Conservation (phyloP, 164 flowering plant genomes). For the Liquidambar formosana region DNA sequence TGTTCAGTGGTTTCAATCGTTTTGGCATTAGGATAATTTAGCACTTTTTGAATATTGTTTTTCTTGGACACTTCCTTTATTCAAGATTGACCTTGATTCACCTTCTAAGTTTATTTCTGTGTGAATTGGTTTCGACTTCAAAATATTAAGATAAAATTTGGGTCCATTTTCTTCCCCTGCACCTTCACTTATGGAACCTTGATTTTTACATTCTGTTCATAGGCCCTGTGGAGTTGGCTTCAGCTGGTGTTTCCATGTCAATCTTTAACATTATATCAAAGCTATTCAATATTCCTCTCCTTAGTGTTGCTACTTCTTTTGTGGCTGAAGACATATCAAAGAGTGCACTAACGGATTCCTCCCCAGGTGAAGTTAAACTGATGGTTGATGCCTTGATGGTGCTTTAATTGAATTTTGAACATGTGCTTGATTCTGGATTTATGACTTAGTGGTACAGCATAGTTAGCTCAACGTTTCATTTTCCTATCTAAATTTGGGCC, state of each 20-base stretch:
- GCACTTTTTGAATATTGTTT: too few relatives aligned
- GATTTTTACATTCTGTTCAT: conserved; percentile 9
- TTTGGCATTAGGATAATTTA: too few relatives aligned
- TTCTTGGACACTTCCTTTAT: too few relatives aligned
- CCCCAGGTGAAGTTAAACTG: conserved; percentile 45
- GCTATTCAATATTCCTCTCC: conserved; percentile 94
- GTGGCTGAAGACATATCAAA: conserved; percentile 91
- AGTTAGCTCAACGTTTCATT: background rate
- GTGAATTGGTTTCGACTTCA: too few relatives aligned
- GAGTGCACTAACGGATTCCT: conserved; percentile 28
- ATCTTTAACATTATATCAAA: conserved; percentile 87
- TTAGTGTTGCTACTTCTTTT: conserved; percentile 94
- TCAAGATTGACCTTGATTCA: too few relatives aligned
- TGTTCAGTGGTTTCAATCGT: too few relatives aligned
- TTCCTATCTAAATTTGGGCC: background rate
- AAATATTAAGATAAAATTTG: background rate
- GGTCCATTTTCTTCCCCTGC: background rate
- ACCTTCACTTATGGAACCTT: background rate
- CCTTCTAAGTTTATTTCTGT: too few relatives aligned
- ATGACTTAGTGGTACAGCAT: background rate
- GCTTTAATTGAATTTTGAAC: background rate
- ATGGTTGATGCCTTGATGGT: background rate
- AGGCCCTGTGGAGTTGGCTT: conserved; percentile 93
- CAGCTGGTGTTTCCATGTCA: conserved; percentile 90
- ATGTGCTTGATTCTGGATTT: background rate